Evolutionary conservation across 2,329 filamentous ascomycete genomes (phyloP), one percentile per base, ranked within the genome.

Genomic region (Calonectria naviculata): DNA sequence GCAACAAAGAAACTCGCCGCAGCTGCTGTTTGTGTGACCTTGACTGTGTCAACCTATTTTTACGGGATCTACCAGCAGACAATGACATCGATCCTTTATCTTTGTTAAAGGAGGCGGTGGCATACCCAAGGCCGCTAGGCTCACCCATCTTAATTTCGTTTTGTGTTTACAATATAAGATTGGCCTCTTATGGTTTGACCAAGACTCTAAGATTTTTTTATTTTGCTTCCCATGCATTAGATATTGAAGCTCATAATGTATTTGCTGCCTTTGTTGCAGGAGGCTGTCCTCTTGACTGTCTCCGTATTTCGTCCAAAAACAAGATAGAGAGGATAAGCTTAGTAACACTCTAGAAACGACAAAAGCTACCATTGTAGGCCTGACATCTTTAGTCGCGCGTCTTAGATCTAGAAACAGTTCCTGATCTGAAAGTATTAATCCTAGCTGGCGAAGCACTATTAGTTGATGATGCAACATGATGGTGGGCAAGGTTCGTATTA

Each of bases 211-310:
- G 10, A 19, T 71, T 5, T n/a, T 61, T 58, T 8, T 47, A 71
- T 26, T 71, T 71, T 52, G 29, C 74, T 0, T 69, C 68, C 2
- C 74, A 75, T 21, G 62, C 68, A 0, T 76, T 76, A 21, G 73
- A 75, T 46, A 49, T 61, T 13, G 38, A 42, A 3, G 24, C 74
- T 4, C 36, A 62, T n/a, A 71, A 75, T 19, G 67, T 60, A 9
- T 67, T 73, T 34, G 44, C 19, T 9, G 46, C 66, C 1, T 21
- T 76, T 9, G 54, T 67, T 1, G 56, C 36, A 10, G 74, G 73
- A 13, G 73, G 65, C 7, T 75, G 71, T n/a, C n/a, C n/a, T n/a
- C n/a, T n/a, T n/a, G n/a, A n/a, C n/a, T n/a, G n/a, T 19, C 10
- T 76, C 31, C 71, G 67, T 31, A 29, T 71, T 2, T 65, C 69